Percentiles rank a stretch among this genome's conserved stretches.
Conservation (phyloP, 225 moss, liverwort and hornwort genomes). For the Straminergon stramineum region DNA sequence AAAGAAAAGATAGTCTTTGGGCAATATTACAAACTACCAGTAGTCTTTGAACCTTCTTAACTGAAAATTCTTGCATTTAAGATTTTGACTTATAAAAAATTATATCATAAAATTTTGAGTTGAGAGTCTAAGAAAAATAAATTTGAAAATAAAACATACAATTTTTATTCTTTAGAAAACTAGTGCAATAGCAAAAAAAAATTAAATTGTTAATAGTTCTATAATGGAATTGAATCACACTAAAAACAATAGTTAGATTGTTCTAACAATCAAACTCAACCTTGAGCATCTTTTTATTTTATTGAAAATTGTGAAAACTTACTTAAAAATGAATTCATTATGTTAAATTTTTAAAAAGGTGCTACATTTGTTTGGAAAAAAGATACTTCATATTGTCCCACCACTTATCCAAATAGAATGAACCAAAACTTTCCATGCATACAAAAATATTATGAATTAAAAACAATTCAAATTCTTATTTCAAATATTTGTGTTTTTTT, state of each 20-base stretch:
- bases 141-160: neutral
- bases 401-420: too few relatives aligned
- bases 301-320: neutral
- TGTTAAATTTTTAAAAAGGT: too few relatives aligned
- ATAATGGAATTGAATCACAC: neutral
- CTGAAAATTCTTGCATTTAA: neutral
- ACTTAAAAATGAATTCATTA: too few relatives aligned
- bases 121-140: neutral
- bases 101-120: neutral
- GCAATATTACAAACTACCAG: neutral
- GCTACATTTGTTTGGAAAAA: too few relatives aligned
- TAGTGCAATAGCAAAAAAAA: rapidly evolving
- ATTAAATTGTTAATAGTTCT: neutral
- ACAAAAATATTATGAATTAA: too few relatives aligned
- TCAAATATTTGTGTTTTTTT: too few relatives aligned
- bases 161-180: neutral
- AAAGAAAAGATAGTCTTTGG: neutral
- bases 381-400: too few relatives aligned
- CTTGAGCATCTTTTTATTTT: neutral
- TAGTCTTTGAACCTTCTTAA: neutral
- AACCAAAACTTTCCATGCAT: too few relatives aligned
- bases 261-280: neutral
- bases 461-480: too few relatives aligned
- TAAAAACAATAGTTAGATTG: neutral
- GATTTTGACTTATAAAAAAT: neutral